phyloP scores from a whole-genome alignment of 345 rosid genomes.

The Rhizophora apiculata region DNA sequence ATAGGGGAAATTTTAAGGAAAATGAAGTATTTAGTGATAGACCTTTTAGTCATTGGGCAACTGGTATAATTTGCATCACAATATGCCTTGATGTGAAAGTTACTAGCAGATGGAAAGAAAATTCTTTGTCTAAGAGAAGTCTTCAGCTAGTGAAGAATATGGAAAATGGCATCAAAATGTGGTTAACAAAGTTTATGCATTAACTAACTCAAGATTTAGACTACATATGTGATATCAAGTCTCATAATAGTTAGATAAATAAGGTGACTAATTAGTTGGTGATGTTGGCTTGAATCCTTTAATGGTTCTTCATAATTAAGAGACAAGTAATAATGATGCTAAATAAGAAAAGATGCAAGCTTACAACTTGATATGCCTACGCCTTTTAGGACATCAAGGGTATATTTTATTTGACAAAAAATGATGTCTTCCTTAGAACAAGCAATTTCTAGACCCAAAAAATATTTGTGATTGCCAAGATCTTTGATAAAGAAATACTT shows the following conservation, averaged over 20 bases:
- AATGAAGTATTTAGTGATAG: not conserved
- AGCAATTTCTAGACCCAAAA: not conserved
- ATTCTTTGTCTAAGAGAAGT: not conserved
- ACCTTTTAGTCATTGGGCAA: not conserved
- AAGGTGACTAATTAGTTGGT: not conserved
- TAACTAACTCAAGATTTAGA: not conserved
- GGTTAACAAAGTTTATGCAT: too few species aligned
- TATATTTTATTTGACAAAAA: too few species aligned
- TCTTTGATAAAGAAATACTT: not conserved
- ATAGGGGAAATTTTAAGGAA: not conserved
- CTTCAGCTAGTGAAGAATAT: not conserved
- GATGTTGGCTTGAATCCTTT: not conserved
- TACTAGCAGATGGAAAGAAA: not conserved
- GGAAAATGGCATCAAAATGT: not conserved
- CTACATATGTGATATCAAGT: not conserved
- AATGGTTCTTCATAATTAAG: not conserved
- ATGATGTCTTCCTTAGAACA: not conserved
- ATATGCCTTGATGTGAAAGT: not conserved
- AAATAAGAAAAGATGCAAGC: not conserved
- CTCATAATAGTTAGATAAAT: not conserved
- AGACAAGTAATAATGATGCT: not conserved
- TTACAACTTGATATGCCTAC: not conserved
- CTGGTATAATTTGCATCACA: not conserved
- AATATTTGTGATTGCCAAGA: not conserved
- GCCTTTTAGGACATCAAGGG: not conserved